Percentiles rank a stretch among this genome's conserved stretches.
Conservation (phyloP, 2,329 filamentous ascomycete species). For the Penicillium sp. region DNA sequence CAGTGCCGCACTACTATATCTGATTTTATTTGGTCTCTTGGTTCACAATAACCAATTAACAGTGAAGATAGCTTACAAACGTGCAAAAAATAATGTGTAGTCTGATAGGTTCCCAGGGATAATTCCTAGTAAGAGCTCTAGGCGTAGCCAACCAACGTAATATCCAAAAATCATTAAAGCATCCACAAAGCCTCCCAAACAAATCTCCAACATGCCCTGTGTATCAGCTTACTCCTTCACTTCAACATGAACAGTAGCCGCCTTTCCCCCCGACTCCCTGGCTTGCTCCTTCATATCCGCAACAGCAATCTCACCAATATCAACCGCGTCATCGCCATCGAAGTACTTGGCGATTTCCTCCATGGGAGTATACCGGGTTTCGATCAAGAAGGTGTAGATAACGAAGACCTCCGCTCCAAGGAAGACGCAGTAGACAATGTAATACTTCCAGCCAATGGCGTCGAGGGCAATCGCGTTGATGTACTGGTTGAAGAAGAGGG, state of each 20-base stretch:
- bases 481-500: slow-evolving; percentile 34
- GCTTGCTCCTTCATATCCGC: slow-evolving; percentile 14
- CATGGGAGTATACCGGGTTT: slow-evolving; percentile 34
- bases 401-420: slow-evolving; percentile 30
- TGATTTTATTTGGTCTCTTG: background rate
- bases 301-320: slow-evolving; percentile 14
- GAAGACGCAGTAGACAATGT: slow-evolving; percentile 39
- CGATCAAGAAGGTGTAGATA: slow-evolving; percentile 41
- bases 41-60: background rate
- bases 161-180: background rate
- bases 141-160: background rate
- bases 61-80: too few species aligned
- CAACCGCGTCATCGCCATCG: slow-evolving; percentile 21
- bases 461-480: slow-evolving; percentile 32
- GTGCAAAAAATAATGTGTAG: background rate
- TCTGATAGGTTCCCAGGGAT: background rate
- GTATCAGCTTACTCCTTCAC: slow-evolving; percentile 1
- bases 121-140: background rate
- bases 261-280: background rate
- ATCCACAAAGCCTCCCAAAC: background rate
- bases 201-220: background rate
- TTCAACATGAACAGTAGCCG: slow-evolving; percentile 2
- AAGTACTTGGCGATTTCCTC: slow-evolving; percentile 43
- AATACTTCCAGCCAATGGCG: slow-evolving; percentile 36
- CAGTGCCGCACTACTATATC: background rate